Evolutionary conservation across 768 basidiomycete species (phyloP), one percentile per base, ranked within the genome.

Genomic region (Boletus fagicola): DNA sequence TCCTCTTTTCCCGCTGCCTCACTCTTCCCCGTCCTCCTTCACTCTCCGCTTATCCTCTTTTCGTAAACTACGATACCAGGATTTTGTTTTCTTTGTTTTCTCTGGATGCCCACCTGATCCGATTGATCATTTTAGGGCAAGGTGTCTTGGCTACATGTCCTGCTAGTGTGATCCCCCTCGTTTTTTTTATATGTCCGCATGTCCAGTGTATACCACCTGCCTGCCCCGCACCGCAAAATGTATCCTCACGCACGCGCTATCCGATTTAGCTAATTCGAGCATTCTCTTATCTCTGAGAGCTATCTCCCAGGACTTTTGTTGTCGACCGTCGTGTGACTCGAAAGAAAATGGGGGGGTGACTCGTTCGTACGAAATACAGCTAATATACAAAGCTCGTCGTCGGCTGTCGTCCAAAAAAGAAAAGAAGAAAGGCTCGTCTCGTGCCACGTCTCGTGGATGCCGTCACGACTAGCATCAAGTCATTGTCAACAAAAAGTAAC

Each of bases 191-290:
- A 13, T 60, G 46, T 51, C 51, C 45, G 33, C 48, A 54, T 54
- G 48, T 61, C 54, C 49, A 56, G 42, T 69, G 66, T 67, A 69
- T 59, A 38, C 49, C 51, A 54, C 52, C 39, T 55, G 53, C 51
- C 49, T 53, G 20, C 31, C 9, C 6, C 18, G 45, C 67, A 58
- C 55, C 43, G 36, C 53, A 54, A 31, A 48, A 57, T 67, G 67
- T 67, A 65, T 66, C 48, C 54, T 54, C 65, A 57, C 49, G 28
- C 54, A 68, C 48, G 36, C 48, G 57, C 48, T 63, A 63, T 65
- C 53, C 20, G 13, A 68, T 52, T 49, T 57, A 30, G 47, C 49
- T 57, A 49, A 65, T 55, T 11, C 38, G 2, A 38, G 33, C 38
- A 31, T 35, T 35, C 26, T n/a, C 33, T 42, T 46, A 10, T 38